A percentile compares a stretch with the other conserved stretches of the same genome.
These are phyloP conservation scores for Colletotrichum karsti DNA, from an alignment of 2,329 filamentous ascomycete species.

Conservation along the genomic window DNA sequence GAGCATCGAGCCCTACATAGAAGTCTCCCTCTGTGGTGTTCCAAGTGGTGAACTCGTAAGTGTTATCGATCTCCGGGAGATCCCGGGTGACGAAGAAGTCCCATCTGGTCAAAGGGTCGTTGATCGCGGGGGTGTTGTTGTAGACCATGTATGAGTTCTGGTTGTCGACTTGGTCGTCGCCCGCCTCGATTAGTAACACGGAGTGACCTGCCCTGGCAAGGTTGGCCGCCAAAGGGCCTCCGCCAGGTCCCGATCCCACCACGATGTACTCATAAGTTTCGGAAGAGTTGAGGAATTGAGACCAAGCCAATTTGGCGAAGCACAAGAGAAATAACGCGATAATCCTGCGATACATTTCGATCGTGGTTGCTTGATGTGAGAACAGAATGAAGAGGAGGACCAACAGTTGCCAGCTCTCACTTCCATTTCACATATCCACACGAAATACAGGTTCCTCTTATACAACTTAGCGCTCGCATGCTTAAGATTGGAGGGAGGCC, in stretches of 20 bases:
- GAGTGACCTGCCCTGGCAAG: background rate
- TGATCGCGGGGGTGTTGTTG: background rate
- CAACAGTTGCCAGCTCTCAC: no score
- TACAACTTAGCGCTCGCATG: no score
- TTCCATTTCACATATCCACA: no score
- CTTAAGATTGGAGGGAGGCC: no score
- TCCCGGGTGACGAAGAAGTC: constrained; percentile 69
- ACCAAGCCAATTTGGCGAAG: no score
- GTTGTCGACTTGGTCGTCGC: background rate
- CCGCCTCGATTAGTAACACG: background rate
- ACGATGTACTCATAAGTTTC: background rate
- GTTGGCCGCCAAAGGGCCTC: background rate
- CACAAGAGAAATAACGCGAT: no score
- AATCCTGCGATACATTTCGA: no score
- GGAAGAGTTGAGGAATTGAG: fast-evolving
- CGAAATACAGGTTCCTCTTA: no score
- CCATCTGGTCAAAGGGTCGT: constrained; percentile 46
- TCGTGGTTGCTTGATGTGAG: no score
- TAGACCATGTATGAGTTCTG: background rate
- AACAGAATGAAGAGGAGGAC: no score
- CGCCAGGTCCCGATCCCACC: background rate
- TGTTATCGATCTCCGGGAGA: constrained; percentile 52
- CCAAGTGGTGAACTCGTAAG: constrained; percentile 57
- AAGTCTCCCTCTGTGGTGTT: constrained; percentile 40
- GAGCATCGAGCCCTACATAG: constrained; percentile 43